These are phyloP conservation scores for Mucor sp. DNA, from an alignment of 371 early-diverging fungal genomes.

Conservation along the genomic window DNA sequence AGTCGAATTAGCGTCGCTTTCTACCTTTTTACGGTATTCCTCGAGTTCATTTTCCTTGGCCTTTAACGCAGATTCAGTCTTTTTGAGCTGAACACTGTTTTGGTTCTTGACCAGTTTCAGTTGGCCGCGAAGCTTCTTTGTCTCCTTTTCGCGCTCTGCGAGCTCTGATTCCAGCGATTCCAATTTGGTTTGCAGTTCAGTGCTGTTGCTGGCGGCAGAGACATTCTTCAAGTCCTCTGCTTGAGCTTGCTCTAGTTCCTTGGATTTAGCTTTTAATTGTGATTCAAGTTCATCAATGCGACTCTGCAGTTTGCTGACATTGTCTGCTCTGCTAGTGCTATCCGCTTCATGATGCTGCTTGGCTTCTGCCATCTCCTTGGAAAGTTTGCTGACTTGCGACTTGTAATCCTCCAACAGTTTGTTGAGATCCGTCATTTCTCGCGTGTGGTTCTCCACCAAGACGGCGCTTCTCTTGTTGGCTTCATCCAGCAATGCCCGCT, in stretches of 20 bases:
- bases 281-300: slow-evolving; percentile 14
- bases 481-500: not conserved
- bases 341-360: not conserved
- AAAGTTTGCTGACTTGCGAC: not conserved
- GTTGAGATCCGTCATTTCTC: not conserved
- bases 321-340: not conserved
- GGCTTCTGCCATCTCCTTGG: not conserved
- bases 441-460: not conserved
- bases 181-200: not conserved
- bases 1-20: not conserved
- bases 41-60: slow-evolving; percentile 7
- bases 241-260: slow-evolving; percentile 4
- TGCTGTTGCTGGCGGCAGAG: not conserved
- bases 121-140: slow-evolving; percentile 26
- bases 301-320: not conserved
- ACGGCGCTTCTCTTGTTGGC: not conserved
- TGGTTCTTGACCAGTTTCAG: slow-evolving; percentile 19
- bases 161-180: slow-evolving; percentile 3
- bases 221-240: not conserved
- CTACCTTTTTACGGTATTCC: not conserved
- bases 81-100: slow-evolving; percentile 9
- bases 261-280: not conserved
- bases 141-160: slow-evolving; percentile 14
- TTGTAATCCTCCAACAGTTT: not conserved
- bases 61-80: slow-evolving; percentile 2